Conservation (phyloP, 306 rosid species). For the Calophaca sinica region DNA sequence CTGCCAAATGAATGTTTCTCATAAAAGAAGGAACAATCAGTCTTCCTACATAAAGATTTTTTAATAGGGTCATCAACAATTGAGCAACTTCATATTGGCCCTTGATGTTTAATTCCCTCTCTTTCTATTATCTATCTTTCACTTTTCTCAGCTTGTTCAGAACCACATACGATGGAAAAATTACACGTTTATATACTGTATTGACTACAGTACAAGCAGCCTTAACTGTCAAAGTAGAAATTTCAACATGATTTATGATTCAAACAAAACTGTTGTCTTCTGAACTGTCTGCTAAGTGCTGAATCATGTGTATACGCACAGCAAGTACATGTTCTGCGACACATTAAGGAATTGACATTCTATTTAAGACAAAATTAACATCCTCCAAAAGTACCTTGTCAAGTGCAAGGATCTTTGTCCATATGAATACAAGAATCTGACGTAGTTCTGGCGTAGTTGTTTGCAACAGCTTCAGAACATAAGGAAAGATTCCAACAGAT, state of each 20-base stretch:
- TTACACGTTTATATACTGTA: neutral
- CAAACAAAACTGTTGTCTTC: neutral
- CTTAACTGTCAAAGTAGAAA: neutral
- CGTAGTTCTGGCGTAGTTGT: constrained; percentile 94
- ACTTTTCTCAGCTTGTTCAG: constrained; percentile 24
- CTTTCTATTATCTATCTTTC: neutral
- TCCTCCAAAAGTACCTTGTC: constrained; percentile 74
- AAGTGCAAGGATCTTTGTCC: constrained; percentile 98
- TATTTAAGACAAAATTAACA: constrained; percentile 17
- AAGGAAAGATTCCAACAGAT: constrained; percentile 98
- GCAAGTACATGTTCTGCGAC: neutral
- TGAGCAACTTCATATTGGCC: constrained; percentile 1
- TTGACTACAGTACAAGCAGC: neutral
- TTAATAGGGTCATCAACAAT: neutral
- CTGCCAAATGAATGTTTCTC: constrained; percentile 15
- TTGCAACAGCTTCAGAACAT: constrained; percentile 93
- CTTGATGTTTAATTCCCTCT: neutral
- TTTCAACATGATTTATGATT: neutral
- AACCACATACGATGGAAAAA: neutral
- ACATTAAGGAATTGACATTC: constrained; percentile 20
- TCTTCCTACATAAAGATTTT: constrained; percentile 21
- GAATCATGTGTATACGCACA: neutral
- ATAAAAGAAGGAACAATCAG: neutral
- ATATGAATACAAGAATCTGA: constrained; percentile 95
- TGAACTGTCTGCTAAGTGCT: neutral